Percentiles rank a stretch among this genome's conserved stretches.
Conservation (phyloP, 2,329 filamentous ascomycete species). For the Metarhizium brunneum region DNA sequence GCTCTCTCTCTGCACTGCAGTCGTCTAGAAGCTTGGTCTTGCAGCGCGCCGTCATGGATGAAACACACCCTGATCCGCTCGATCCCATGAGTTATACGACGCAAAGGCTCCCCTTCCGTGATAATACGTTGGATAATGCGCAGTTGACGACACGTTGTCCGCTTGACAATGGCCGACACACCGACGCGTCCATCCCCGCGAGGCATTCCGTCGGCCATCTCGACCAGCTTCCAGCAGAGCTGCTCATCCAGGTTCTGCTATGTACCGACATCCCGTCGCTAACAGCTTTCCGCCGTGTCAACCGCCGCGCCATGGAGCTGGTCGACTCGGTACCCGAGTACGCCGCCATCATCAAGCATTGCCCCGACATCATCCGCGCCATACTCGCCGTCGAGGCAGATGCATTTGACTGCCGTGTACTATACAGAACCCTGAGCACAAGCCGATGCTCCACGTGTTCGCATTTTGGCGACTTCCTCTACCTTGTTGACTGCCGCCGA, state of each 20-base stretch:
- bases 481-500: conserved; percentile 1
- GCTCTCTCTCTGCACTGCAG: no score
- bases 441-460: not conserved
- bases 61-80: no score
- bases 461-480: not conserved
- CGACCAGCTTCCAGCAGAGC: not conserved
- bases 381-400: not conserved
- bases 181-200: not conserved
- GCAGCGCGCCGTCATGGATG: no score
- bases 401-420: not conserved
- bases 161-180: not conserved
- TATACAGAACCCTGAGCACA: conserved; percentile 1
- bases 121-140: conserved; percentile 1
- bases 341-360: not conserved
- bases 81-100: no score
- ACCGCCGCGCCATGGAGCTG: not conserved
- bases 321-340: conserved; percentile 1
- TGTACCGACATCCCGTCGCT: not conserved
- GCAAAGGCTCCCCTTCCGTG: no score
- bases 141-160: not conserved
- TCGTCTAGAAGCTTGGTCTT: no score
- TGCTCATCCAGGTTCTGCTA: not conserved
- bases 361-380: not conserved
- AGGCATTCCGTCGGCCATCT: no score
- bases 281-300: not conserved